Conservation (phyloP, 129 eudicot genomes). For the Saussurea involucrata region DNA sequence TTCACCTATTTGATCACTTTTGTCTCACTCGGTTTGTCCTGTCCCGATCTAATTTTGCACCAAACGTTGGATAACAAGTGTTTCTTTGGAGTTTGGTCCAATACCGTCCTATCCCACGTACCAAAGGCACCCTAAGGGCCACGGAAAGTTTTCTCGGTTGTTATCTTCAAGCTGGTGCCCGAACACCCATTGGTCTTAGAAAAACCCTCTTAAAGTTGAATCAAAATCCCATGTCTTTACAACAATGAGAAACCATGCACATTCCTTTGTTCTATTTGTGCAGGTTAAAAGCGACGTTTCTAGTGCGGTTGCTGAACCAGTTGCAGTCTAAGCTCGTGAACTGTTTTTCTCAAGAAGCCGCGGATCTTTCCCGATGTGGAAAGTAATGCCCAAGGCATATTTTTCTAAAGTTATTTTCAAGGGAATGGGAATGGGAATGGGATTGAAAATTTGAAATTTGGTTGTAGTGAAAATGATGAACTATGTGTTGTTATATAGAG, state of each 20-base stretch:
- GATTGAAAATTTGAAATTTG: conserved; percentile 14
- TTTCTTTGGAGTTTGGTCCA: not conserved
- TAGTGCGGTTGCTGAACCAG: conserved; percentile 57
- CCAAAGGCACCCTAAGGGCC: not conserved
- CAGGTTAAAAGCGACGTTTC: conserved; percentile 62
- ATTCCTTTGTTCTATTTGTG: conserved; percentile 1
- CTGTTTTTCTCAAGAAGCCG: conserved; percentile 4
- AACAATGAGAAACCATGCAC: not conserved
- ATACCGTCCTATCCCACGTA: not conserved
- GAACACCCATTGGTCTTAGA: not conserved
- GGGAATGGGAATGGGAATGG: not conserved
- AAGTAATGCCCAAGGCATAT: not conserved
- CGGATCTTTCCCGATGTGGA: not conserved
- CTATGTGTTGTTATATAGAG: conserved; percentile 21
- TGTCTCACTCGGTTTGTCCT: not conserved
- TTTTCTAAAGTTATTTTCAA: conserved; percentile 7
- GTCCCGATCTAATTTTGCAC: not conserved
- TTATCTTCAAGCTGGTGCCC: not conserved
- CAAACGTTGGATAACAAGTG: not conserved
- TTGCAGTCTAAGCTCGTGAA: conserved; percentile 43
- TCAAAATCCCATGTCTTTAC: not conserved
- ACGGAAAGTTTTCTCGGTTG: not conserved
- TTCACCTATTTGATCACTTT: not conserved
- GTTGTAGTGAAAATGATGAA: conserved; percentile 2
- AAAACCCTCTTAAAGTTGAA: not conserved